Conservation (phyloP, 495 filamentous ascomycete species). For the Cryomyces antarcticus region DNA sequence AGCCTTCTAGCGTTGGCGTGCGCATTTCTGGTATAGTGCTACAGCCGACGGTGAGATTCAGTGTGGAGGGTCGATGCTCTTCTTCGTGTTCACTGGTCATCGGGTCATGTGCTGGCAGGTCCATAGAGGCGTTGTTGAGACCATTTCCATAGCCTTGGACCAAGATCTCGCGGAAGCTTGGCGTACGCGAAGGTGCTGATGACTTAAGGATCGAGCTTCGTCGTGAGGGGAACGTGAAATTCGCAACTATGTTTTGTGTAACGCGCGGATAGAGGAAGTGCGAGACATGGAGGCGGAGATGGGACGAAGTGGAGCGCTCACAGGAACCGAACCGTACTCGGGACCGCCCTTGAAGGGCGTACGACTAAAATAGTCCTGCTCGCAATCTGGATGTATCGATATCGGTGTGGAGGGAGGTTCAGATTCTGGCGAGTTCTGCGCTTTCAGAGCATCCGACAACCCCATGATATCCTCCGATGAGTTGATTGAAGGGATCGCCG, state of each 20-base stretch:
- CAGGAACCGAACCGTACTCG: conserved; percentile 2
- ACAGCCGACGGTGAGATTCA: too few species aligned
- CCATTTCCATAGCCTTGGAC: conserved; percentile 19
- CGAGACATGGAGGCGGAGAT: conserved; percentile 5
- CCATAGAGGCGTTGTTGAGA: too few species aligned
- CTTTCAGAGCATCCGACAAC: too few species aligned
- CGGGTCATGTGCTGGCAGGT: too few species aligned
- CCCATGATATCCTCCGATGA: too few species aligned
- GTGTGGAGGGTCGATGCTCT: too few species aligned
- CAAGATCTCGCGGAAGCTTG: conserved; percentile 15
- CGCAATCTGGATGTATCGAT: neutral
- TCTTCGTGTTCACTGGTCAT: too few species aligned
- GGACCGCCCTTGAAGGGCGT: too few species aligned
- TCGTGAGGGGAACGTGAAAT: conserved; percentile 9
- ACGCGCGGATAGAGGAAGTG: conserved; percentile 5
- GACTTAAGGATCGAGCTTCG: conserved; percentile 8
- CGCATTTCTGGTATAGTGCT: too few species aligned
- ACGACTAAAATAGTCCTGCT: neutral
- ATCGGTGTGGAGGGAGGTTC: neutral
- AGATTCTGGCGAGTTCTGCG: neutral
- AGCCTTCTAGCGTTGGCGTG: conserved; percentile 2
- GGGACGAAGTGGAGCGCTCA: conserved; percentile 4
- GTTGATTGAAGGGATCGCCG: too few species aligned
- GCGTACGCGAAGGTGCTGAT: neutral
- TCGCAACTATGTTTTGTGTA: conserved; percentile 5